phyloP scores from a whole-genome alignment of 2,329 filamentous ascomycete species.

The Coniochaeta sp. region DNA sequence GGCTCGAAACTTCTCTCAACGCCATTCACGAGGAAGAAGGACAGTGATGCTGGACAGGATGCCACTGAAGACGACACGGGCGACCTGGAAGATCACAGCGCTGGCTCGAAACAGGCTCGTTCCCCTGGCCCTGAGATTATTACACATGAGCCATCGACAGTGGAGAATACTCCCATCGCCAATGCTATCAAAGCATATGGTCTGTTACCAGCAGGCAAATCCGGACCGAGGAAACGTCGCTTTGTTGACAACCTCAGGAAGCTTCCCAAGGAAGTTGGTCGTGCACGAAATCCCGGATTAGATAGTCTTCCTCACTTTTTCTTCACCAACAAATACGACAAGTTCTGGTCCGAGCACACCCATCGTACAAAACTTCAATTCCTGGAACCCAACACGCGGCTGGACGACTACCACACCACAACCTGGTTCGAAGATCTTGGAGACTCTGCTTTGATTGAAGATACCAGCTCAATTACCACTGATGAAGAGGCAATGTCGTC shows the following conservation, averaged over 20 bases:
- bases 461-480: neutral
- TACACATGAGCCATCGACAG: neutral
- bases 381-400: constrained; percentile 32
- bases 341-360: constrained; percentile 6
- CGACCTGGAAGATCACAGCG: neutral
- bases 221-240: constrained; percentile 6
- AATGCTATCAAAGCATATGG: constrained; percentile 17
- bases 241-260: constrained; percentile 7
- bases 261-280: constrained; percentile 12
- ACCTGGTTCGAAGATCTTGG: neutral
- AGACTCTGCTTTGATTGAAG: neutral
- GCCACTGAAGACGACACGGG: neutral
- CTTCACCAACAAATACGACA: constrained; percentile 7
- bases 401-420: constrained; percentile 14
- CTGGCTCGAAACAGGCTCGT: neutral
- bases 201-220: constrained; percentile 12
- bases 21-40: neutral
- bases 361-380: constrained; percentile 21
- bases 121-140: neutral
- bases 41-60: neutral
- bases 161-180: constrained; percentile 4
- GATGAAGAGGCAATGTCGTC: neutral
- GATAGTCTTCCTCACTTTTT: constrained; percentile 17
- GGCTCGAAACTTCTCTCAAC: neutral
- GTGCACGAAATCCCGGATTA: constrained; percentile 15